Base-by-base conservation (phyloP, 2,329 filamentous ascomycete genomes). In the Emydomyces testavorans region DNA sequence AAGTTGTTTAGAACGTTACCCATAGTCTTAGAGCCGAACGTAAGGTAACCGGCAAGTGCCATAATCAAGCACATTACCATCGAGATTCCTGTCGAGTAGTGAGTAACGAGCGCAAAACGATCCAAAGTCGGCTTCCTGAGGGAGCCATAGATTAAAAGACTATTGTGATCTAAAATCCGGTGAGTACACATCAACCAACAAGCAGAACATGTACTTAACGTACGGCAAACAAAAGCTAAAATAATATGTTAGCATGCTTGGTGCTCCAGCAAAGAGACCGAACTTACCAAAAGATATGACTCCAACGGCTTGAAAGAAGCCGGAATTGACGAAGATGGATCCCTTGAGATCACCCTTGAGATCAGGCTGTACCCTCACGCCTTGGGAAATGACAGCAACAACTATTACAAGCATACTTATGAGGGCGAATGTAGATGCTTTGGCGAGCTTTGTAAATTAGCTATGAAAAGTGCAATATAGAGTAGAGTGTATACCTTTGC, bases 1-100 rank as follows among this genome's bases (percentile, higher is more conserved):
- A 98, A 96, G 70, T 98, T 98, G 73, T 98, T 98, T 58, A 98
- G 80, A 45, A 98, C 87, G 64, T 98, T 98, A 62, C 92, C 92
- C 56, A 88, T 74, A 3, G 92, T 98, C 59, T 82, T 79, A 67
- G 90, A 85, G 53, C 92, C 90, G 61, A 98, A 98, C 15, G 84
- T 89, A 36, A 98, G 75, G 68, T 94, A 96, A 20, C 92, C 92
- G 2, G 82, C 79, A 6, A 95, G 72, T 0, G 87, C 92, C 80
- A 98, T 85, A 51, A 82, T 68, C 46, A 98, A 75, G 62, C 92
- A 98, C 48, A 90, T 89, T n/a, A 89, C 57, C 75, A 95, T 86
- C 35, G 89, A 95, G 40, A 95, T 80, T 54, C 75, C 78, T 0
- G 92, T 95, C 31, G 86, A 94, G 69, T 86, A 93, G 70, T 98